These are phyloP conservation scores for Metschnikowia continentalis DNA, from an alignment of 805 yeast species.

Conservation along the genomic window DNA sequence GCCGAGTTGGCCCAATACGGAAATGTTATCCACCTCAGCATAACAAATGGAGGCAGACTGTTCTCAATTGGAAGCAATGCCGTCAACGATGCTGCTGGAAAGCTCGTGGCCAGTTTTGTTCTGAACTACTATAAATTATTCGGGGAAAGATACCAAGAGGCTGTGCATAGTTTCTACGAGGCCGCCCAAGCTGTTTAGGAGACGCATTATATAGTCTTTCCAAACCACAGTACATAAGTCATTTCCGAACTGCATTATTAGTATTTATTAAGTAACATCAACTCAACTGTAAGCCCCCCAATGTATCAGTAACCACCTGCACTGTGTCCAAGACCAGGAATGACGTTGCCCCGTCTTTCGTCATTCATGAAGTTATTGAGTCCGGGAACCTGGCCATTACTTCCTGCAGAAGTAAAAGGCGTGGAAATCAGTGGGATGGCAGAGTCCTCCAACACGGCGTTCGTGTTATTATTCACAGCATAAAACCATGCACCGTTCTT, in stretches of 20 bases:
- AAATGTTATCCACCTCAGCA: constrained; percentile 9
- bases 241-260: too few species aligned
- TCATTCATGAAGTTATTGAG: constrained; percentile 10
- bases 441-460: constrained; percentile 30
- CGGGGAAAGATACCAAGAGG: constrained; percentile 17
- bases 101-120: constrained; percentile 13
- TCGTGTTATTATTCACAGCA: constrained; percentile 42
- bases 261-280: too few species aligned
- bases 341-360: constrained; percentile 5
- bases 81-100: constrained; percentile 3
- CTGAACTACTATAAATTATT: constrained; percentile 14
- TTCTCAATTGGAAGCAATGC: constrained; percentile 1
- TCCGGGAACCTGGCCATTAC: constrained; percentile 14
- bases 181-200: constrained; percentile 1
- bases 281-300: too few species aligned
- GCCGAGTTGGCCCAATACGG: constrained; percentile 10
- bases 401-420: neutral
- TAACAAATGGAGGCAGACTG: constrained; percentile 13
- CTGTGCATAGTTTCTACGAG: constrained; percentile 14
- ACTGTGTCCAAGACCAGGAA: constrained; percentile 11
- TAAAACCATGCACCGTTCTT: constrained; percentile 56
- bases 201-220: neutral
- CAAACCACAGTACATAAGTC: too few species aligned
- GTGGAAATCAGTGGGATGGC: constrained; percentile 1
- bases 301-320: neutral